Base-by-base conservation (phyloP, 140 eudicot genomes). In the Erigeron philadelphicus region DNA sequence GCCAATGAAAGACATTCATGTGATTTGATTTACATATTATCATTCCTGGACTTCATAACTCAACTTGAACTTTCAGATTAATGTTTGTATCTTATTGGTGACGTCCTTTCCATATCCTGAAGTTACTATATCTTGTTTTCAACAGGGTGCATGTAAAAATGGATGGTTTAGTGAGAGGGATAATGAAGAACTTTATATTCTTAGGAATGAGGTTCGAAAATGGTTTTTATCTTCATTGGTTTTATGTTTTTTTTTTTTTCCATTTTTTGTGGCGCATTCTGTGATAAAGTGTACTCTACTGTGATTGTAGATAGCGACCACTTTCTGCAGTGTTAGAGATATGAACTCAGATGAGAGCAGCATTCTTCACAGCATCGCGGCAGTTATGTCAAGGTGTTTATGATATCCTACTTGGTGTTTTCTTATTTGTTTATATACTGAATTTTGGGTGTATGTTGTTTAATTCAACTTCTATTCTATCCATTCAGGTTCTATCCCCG, bases 401-500 rank as follows among this genome's bases (percentile, higher is more conserved):
- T 57, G 17, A 31, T 21, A 17, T 13, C 6, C 5, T 49, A 4
- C 35, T 23, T 21, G 41, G 7, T 50, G 67, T n/a, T 47, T 10
- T 66, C 5, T 13, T 12, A 47, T 23, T 16, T 58, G 43, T 16
- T n/a, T 65, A 6, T 44, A 44, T 13, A 13, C 16, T 6, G 4
- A 52, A 52, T 41, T 60, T 54, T 66, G 53, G 44, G 41, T n/a
- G 49, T 49, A 21, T 68, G 21, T 60, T 60, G 67, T 53, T 75
- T 58, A 42, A 53, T 38, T 57, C 9, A 11, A 67, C 21, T 40
- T 72, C 63, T 72, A 38, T 72, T 6, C 13, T 49, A 62, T 73
- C n/a, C 56, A 40, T 57, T 77, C 84, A 90, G 97, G 84, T 90
- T 80, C 72, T 90, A 83, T 81, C 97, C 97, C 31, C 67, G 81